Evolutionary conservation across 2,329 filamentous ascomycete species (phyloP), one percentile per base, ranked within the genome.

Genomic region (Aspergillus fijiensis): DNA sequence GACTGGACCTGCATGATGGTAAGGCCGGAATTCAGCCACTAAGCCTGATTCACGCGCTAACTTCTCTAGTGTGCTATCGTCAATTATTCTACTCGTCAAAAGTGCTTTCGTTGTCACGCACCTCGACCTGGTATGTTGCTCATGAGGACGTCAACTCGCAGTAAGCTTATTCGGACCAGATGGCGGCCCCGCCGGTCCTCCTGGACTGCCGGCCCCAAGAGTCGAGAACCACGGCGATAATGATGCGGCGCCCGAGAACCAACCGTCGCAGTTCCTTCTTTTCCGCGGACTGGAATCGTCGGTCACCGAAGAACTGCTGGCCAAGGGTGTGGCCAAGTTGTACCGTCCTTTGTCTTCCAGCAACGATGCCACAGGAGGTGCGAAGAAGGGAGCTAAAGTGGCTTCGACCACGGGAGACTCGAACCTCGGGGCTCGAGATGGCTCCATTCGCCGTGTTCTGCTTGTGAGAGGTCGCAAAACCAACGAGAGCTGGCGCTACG

Each of bases 401-500:
- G 77, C 80, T 14, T 85, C 83, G 4, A 85, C 84, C 5, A 84
- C 82, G 11, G 81, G 82, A 16, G 79, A 85, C 42, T 81, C 83
- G 21, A 87, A 88, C 12, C 80, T 88, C 1, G 91, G 91, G 45
- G 91, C 91, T 4, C 85, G 84, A 59, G 86, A 88, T 33, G 87
- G 88, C 21, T 91, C 90, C n/a, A 78, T 96, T 9, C 85, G 89
- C 62, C 86, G 91, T 55, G 86, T 95, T 1, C 85, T 95, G 62
- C 78, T 96, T 27, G 87, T 95, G 68, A 85, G 91, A 58, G 89
- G 94, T 70, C 83, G 87, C 49, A 82, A 81, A 61, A 89, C 83
- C 4, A 84, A 91, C 57, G 87, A 90, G 61, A 91, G 88, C 55
- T 90, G 90, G 82, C 85, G 88, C 65, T 96, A 91, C 68, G 91